A percentile compares a stretch with the other conserved stretches of the same genome.
phyloP scores from a whole-genome alignment of 768 basidiomycete genomes.

The Cystofilobasidium macerans region DNA sequence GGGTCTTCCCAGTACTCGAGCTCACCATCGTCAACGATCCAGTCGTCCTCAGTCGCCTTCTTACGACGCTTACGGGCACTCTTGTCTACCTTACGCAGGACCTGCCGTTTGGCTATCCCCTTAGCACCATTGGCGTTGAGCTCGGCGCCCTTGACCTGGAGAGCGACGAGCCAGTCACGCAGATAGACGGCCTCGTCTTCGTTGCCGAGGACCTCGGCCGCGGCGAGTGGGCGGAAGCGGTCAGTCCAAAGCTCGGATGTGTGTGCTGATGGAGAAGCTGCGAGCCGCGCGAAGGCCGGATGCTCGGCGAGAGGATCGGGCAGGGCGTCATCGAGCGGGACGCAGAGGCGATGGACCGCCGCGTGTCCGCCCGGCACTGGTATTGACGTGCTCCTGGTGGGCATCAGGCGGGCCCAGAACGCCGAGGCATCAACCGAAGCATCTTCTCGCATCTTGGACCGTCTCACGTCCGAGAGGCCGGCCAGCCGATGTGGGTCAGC shows the following conservation, averaged over 20 bases:
- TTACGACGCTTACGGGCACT: constrained; percentile 23
- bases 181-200: constrained; percentile 36
- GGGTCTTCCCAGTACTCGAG: constrained; percentile 30
- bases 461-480: not conserved
- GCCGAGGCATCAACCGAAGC: not conserved
- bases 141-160: constrained; percentile 30
- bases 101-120: constrained; percentile 19
- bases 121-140: not conserved
- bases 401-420: not conserved
- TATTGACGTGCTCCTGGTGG: not conserved
- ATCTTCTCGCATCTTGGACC: not conserved
- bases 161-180: constrained; percentile 34
- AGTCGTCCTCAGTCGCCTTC: constrained; percentile 30
- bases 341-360: not conserved
- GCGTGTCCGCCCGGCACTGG: not conserved
- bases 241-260: constrained; percentile 35
- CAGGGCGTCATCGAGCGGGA: not conserved
- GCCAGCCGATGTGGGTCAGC: not conserved
- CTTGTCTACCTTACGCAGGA: constrained; percentile 34
- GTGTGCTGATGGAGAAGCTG: constrained; percentile 9
- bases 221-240: constrained; percentile 31
- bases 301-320: not conserved
- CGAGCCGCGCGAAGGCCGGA: constrained; percentile 18
- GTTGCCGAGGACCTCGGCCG: constrained; percentile 36
- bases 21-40: constrained; percentile 33